Conservation (phyloP, 129 eudicot species). For the Glebionis coronaria region DNA sequence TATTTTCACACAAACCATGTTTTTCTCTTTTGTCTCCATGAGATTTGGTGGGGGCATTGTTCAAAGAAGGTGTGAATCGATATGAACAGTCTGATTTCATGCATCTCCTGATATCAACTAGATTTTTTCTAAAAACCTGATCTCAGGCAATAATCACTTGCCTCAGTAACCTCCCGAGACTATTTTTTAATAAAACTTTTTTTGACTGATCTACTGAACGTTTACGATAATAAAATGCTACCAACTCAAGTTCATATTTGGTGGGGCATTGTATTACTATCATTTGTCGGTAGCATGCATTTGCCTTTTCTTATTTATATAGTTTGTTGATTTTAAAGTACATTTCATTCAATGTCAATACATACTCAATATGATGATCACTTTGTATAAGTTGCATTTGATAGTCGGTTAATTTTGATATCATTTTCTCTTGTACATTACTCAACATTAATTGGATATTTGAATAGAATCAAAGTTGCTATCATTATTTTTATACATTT, state of each 20-base stretch:
- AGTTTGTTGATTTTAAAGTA: constrained; percentile 17
- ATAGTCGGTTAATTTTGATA: constrained; percentile 5
- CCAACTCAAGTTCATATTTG: too few relatives aligned
- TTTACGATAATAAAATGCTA: too few relatives aligned
- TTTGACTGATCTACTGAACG: too few relatives aligned
- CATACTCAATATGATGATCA: constrained; percentile 15
- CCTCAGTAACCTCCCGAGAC: too few relatives aligned
- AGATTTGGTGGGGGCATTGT: constrained; percentile 25
- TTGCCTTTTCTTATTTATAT: constrained; percentile 25
- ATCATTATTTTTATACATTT: too few relatives aligned
- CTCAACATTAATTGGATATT: constrained; percentile 7
- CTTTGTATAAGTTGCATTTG: constrained; percentile 1
- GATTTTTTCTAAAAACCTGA: too few relatives aligned
- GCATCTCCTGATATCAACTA: too few relatives aligned
- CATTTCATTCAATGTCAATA: constrained; percentile 4
- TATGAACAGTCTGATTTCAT: too few relatives aligned
- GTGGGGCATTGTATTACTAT: constrained; percentile 17
- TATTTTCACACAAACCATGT: background rate
- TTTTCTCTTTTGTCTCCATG: background rate
- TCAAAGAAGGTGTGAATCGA: too few relatives aligned
- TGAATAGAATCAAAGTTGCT: background rate
- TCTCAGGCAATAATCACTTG: too few relatives aligned
- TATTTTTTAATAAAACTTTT: too few relatives aligned
- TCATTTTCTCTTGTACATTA: constrained; percentile 13
- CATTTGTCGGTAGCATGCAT: constrained; percentile 25